A percentile compares a stretch with the other conserved stretches of the same genome.
Conservation (phyloP, 495 filamentous ascomycete species). For the Hyaloscypha bicolor region DNA sequence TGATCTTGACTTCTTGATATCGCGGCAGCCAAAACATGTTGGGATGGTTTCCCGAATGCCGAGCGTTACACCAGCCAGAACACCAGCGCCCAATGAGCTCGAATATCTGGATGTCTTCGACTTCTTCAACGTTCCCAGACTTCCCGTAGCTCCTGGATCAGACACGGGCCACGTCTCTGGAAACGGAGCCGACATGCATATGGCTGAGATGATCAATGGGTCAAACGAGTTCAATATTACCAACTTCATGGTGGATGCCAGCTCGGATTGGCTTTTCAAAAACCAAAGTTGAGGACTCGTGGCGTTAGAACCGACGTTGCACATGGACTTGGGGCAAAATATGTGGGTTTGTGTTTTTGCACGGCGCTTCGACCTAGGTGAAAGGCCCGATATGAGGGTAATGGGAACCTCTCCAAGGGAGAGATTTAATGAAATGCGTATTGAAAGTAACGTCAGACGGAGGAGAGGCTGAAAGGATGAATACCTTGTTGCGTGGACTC, state of each 20-base stretch:
- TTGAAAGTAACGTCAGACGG: not conserved
- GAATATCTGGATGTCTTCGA: conserved; percentile 94
- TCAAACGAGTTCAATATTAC: conserved; percentile 61
- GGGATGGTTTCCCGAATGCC: conserved; percentile 37
- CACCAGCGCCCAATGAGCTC: conserved; percentile 75
- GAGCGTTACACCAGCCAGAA: conserved; percentile 51
- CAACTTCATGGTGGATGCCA: conserved; percentile 66
- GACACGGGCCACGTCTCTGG: conserved; percentile 25
- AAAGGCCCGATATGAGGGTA: not conserved
- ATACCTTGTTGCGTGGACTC: not conserved
- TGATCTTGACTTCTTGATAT: conserved; percentile 85
- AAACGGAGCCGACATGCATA: conserved; percentile 28
- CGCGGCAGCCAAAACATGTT: conserved; percentile 68
- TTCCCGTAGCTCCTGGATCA: conserved; percentile 45
- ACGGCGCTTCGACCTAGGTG: not conserved
- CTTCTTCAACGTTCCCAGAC: conserved; percentile 85
- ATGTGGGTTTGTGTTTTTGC: not conserved
- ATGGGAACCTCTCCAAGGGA: not conserved
- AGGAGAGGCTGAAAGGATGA: not conserved
- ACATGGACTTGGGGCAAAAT: not conserved
- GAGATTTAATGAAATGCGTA: not conserved
- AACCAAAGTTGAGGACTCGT: conserved; percentile 31
- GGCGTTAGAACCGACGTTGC: not conserved
- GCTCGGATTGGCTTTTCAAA: conserved; percentile 63
- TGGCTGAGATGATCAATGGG: conserved; percentile 27